Evolutionary conservation across 2,329 filamentous ascomycete genomes (phyloP), one percentile per base, ranked within the genome.

Genomic region (Emmonsiellopsis sp.): DNA sequence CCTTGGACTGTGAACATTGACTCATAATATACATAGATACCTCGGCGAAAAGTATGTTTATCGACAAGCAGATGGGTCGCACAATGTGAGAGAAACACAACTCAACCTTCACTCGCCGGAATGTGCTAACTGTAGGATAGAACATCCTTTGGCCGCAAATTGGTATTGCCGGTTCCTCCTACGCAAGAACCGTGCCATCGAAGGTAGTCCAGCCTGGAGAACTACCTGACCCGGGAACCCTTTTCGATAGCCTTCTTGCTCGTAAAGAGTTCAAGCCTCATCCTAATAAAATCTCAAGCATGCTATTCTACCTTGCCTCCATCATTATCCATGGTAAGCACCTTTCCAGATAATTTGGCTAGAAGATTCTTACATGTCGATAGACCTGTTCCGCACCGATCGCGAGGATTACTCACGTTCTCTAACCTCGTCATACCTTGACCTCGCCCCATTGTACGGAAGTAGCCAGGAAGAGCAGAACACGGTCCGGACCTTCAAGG

Each of bases 301-400:
- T 76, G 61, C 61, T 78, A 5, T 74, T 79, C 53, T 78, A 77
- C 44, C 70, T 76, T 9, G 77, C 76, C 0, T 74, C 74, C 2
- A 74, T 79, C 47, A 77, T 79, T 52, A 79, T 77, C 16, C 77
- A 79, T 55, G 77, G 64, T 66, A 56, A 48, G 59, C n/a, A 9
- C 34, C 31, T 38, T 15, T 13, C 15, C 8, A 11, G 10, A 11
- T 15, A 3, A 7, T 11, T 46, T 37, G 9, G 26, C 44, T 3
- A n/a, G 2, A 13, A 9, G 4, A 20, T 49, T 30, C 49, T 53
- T 9, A 50, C 51, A 34, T 44, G 13, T 20, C 2, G 7, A 78
- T 81, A 62, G 63, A 77, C 56, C 69, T 77, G 40, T 77, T 77
- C 57, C 66, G 70, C 34, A 74, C 66, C 1, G 65, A 70, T 51